These are phyloP conservation scores for Puya raimondii DNA, from an alignment of 176 grass and related monocot species.

Conservation along the genomic window DNA sequence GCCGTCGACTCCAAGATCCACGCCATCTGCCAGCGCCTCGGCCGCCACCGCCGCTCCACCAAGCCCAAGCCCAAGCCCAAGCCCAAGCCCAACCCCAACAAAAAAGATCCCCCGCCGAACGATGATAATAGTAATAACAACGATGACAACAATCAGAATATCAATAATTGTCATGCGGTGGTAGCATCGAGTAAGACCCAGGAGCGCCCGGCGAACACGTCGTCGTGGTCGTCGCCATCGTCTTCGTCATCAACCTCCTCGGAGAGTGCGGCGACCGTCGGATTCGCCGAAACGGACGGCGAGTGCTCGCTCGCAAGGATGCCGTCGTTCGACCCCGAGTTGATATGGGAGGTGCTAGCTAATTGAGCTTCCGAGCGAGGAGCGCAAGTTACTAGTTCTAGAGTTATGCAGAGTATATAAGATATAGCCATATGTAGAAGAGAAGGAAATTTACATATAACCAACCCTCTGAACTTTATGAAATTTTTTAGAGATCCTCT, in stretches of 20 bases:
- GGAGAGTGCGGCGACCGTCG: conserved; percentile 14
- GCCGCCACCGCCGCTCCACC: conserved; percentile 32
- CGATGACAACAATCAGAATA: background rate
- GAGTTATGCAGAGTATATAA: background rate
- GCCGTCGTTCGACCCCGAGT: conserved; percentile 82
- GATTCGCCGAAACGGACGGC: conserved; percentile 20
- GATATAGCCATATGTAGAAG: background rate
- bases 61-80: conserved; percentile 17
- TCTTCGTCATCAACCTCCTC: background rate
- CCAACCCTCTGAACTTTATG: no score
- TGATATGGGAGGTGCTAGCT: conserved; percentile 81
- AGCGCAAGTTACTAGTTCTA: background rate
- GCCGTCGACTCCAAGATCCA: conserved; percentile 85
- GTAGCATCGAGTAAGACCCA: background rate
- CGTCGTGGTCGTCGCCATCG: background rate
- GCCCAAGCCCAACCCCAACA: conserved; percentile 25
- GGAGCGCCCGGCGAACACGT: conserved; percentile 4
- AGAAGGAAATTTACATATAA: background rate
- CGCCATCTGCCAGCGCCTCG: conserved; percentile 74
- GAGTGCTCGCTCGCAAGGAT: conserved; percentile 48
- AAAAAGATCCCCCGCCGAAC: conserved; percentile 5
- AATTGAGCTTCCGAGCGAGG: conserved; percentile 4
- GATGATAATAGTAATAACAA: conserved; percentile 16
- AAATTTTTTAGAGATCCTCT: no score
- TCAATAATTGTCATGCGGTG: background rate